Evolutionary conservation across 176 grass and related monocot genomes (phyloP), one percentile per base, ranked within the genome.

Genomic region (Carex scoparia): DNA sequence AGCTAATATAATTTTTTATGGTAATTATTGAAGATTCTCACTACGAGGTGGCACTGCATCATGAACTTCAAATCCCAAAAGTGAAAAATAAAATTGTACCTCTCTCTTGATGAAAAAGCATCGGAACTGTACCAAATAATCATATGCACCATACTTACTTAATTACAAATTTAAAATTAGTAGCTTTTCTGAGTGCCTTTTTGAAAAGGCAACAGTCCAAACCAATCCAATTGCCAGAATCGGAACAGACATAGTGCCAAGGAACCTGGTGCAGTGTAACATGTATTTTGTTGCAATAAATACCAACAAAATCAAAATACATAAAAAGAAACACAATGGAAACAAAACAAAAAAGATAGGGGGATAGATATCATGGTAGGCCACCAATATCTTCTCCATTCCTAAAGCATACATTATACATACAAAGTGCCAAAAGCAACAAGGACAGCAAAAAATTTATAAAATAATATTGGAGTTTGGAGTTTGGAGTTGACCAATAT

Each of bases 321-420:
- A 78, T 38, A 30, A 54, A 32, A 57, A 84, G 15, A n/a, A 84
- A 72, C 23, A 33, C 28, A 78, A 62, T 61, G 56, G 40, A 85
- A 74, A 48, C 48, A 85, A 85, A 60, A 85, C 77, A 40, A 5
- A 85, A 85, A 40, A 42, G 37, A 85, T 64, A 15, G 27, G 44
- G 65, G 54, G 53, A 33, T 40, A 84, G 67, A n/a, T 35, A 79
- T 46, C 49, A 85, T 76, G 65, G 72, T 76, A 62, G 60, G 60
- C 65, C 84, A 74, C n/a, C 84, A 33, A 73, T 85, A 65, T 85
- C 16, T 76, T 32, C 37, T 0, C 2, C 48, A 55, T 76, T 66
- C 18, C 6, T 9, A 83, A 30, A 85, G 72, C 75, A 85, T 35
- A 65, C 75, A 85, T 35, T 62, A 85, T 35, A 65, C 75, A 85